Evolutionary conservation across 1,284 basidiomycete genomes (phyloP), one percentile per base, ranked within the genome.

Genomic region (Austroboletus niveus): DNA sequence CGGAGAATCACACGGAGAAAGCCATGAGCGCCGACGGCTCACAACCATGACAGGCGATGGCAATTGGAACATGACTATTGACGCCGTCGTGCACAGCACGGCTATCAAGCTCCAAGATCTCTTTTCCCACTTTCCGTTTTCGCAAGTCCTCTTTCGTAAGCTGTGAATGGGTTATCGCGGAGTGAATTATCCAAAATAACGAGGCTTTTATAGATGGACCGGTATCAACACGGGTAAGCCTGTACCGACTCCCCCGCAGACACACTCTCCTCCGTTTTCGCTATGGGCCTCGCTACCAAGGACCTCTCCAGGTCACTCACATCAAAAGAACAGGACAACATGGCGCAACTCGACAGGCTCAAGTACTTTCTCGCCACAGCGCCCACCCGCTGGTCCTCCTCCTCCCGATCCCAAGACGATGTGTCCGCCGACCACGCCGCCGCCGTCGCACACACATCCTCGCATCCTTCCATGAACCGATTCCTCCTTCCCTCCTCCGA

Each of bases 341-440:
- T 91, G 41, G 77, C 79, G n/a, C 77, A 85, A 55, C 78, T 92
- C 35, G 87, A 92, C 61, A 70, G 82, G 22, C 85, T 92, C 69
- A 92, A 91, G 71, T 86, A 84, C 71, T 95, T 94, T 72, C 82
- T 95, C 39, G 89, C 91, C 12, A 94, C 92, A 1, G 92, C 88
- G 0, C 89, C 88, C 0, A 82, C 82, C 5, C 77, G 80, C 49
- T 90, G 87, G 87, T 61, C 61, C 32, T 66, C 63, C n/a, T 54
- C 52, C 50, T 70, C 61, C 46, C 62, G 59, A 30, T 58, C 64
- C 31, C 43, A 60, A 40, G 60, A 59, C 34, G 57, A 45, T 55
- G 55, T 54, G 44, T 41, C 58, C 20, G 53, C 20, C 0, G 57
- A 61, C 48, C 43, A 24, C 22, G 22, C 59, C 34, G 48, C 60